Conservation (phyloP, 148 eudicot species). For the Persicaria maculosa region DNA sequence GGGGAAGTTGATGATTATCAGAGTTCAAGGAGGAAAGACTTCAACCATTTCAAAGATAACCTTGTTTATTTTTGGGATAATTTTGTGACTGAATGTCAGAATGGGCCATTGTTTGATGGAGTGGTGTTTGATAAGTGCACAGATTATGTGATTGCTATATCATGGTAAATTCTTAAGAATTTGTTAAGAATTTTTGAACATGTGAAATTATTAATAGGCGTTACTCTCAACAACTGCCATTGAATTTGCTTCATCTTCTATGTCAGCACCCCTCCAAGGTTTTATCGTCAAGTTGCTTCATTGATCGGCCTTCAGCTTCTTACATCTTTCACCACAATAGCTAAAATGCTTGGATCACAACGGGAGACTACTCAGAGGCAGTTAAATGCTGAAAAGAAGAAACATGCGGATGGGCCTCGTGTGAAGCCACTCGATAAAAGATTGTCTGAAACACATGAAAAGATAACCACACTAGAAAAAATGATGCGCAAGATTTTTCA, state of each 20-base stretch:
- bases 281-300: conserved; percentile 87
- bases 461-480: conserved; percentile 70
- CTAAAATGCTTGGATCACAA: conserved; percentile 78
- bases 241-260: conserved; percentile 8
- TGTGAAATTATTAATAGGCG: conserved; percentile 2
- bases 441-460: conserved; percentile 68
- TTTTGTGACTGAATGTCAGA: conserved; percentile 76
- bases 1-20: conserved; percentile 93
- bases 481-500: conserved; percentile 94
- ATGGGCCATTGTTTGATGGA: conserved; percentile 88
- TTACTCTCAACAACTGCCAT: not conserved
- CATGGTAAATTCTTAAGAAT: conserved; percentile 52
- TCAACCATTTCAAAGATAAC: conserved; percentile 83
- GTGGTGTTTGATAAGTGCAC: conserved; percentile 77
- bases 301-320: conserved; percentile 92
- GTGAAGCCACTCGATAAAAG: conserved; percentile 87
- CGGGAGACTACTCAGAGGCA: conserved; percentile 97
- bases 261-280: conserved; percentile 90
- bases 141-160: conserved; percentile 90
- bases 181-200: conserved; percentile 5
- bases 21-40: conserved; percentile 73
- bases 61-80: conserved; percentile 80
- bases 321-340: conserved; percentile 70
- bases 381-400: conserved; percentile 84
- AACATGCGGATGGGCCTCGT: conserved; percentile 72